Evolutionary conservation across 768 basidiomycete species (phyloP).

Genomic region (Roridomyces roridus): DNA sequence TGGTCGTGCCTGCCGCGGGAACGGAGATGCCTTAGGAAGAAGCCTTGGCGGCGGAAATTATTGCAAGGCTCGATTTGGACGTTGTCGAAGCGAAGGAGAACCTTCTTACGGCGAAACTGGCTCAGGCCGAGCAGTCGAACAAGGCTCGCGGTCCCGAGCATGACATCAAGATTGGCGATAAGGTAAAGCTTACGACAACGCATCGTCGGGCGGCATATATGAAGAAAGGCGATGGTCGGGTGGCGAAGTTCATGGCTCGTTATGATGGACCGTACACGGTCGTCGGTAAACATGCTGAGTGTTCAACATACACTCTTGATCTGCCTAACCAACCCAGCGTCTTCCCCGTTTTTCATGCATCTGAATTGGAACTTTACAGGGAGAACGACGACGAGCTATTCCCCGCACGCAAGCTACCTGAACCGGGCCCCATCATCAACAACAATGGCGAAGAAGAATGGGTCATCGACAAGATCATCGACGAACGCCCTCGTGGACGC

Average conservation of each 20-base stretch:
- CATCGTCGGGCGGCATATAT: conserved; percentile 33
- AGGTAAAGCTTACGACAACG: conserved; percentile 34
- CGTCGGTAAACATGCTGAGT: conserved; percentile 20
- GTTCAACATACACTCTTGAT: conserved; percentile 27
- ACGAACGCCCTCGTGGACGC: conserved; percentile 14
- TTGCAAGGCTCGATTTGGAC: no score
- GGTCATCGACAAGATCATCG: conserved; percentile 34
- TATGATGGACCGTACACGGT: conserved; percentile 39
- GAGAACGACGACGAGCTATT: conserved; percentile 36
- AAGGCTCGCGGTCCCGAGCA: conserved; percentile 20
- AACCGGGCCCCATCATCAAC: conserved; percentile 28
- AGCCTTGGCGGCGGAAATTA: no score
- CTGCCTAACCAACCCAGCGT: conserved; percentile 26
- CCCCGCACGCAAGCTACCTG: conserved; percentile 26
- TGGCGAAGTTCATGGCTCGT: conserved; percentile 43
- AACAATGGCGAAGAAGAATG: conserved; percentile 30
- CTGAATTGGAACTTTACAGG: conserved; percentile 28
- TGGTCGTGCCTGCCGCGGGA: conserved; percentile 16
- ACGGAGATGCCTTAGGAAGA: no score
- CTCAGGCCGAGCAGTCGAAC: conserved; percentile 32
- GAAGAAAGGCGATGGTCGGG: conserved; percentile 23
- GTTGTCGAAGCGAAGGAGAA: no score
- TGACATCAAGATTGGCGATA: conserved; percentile 29
- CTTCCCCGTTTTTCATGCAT: conserved; percentile 41
- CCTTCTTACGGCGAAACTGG: conserved; percentile 29